A percentile compares a stretch with the other conserved stretches of the same genome.
Conservation (phyloP, 805 yeast species). For the Yarrowia yakushimensis region DNA sequence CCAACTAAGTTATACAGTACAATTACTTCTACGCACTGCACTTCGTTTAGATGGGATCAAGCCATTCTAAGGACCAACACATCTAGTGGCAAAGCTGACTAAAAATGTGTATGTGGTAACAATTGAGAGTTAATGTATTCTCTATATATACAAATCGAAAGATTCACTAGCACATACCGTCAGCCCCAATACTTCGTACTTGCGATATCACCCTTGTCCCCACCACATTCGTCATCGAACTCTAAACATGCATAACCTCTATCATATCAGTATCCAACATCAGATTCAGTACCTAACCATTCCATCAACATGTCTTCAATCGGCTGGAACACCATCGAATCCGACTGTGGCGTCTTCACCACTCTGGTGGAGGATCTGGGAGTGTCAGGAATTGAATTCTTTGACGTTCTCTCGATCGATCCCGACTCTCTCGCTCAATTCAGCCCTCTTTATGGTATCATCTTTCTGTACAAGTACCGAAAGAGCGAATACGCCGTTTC, state of each 20-base stretch:
- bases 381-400: slow-evolving; percentile 52
- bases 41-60: no score
- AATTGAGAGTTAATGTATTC: no score
- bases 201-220: no score
- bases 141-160: no score
- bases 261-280: background rate
- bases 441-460: slow-evolving; percentile 53
- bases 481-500: slow-evolving; percentile 41
- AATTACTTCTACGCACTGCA: no score
- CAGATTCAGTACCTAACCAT: background rate
- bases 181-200: no score
- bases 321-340: slow-evolving; percentile 63
- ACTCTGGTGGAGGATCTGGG: slow-evolving; percentile 57
- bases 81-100: background rate
- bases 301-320: slow-evolving; percentile 26
- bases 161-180: no score
- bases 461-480: slow-evolving; percentile 61
- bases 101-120: background rate
- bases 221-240: background rate
- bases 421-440: slow-evolving; percentile 34
- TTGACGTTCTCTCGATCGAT: slow-evolving; percentile 56
- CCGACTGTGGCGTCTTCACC: slow-evolving; percentile 65
- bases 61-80: no score
- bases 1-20: no score
- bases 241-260: slow-evolving; percentile 17